phyloP scores from a whole-genome alignment of 257 asterid species.

The Ehretia macrophylla region DNA sequence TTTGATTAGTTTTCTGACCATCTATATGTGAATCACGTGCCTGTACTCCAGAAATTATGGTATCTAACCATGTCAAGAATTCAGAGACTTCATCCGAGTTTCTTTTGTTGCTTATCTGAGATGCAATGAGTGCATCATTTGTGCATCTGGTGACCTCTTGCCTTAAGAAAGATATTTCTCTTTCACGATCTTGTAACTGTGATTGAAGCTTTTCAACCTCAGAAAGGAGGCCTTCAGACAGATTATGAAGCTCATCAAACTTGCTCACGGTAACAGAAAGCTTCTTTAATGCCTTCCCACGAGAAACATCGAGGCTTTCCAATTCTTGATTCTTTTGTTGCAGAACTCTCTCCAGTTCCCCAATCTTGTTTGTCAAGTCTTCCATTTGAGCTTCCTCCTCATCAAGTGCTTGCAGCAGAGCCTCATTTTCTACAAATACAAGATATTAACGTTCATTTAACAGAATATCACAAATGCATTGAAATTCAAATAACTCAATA shows the following conservation, averaged over 20 bases:
- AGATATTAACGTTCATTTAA: slow-evolving; percentile 7
- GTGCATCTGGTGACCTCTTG: slow-evolving; percentile 98
- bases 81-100: slow-evolving; percentile 63
- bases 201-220: slow-evolving; percentile 98
- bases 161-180: slow-evolving; percentile 91
- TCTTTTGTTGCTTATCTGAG: slow-evolving; percentile 64
- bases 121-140: slow-evolving; percentile 64
- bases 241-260: slow-evolving; percentile 85
- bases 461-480: background rate
- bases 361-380: slow-evolving; percentile 55
- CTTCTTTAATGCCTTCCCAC: slow-evolving; percentile 82
- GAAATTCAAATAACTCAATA: background rate
- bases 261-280: slow-evolving; percentile 87
- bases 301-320: slow-evolving; percentile 87
- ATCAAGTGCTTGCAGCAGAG: slow-evolving; percentile 88
- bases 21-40: slow-evolving; percentile 39
- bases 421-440: slow-evolving; percentile 66
- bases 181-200: slow-evolving; percentile 84
- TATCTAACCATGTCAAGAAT: slow-evolving; percentile 63
- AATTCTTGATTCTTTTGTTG: slow-evolving; percentile 60
- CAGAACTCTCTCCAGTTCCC: slow-evolving; percentile 60
- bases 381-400: slow-evolving; percentile 93
- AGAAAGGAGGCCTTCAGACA: slow-evolving; percentile 77
- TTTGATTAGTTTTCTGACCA: slow-evolving; percentile 32
- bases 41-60: slow-evolving; percentile 48